Evolutionary conservation across 2,329 filamentous ascomycete species (phyloP), one percentile per base, ranked within the genome.

Genomic region (Zymoseptoria crescenta): DNA sequence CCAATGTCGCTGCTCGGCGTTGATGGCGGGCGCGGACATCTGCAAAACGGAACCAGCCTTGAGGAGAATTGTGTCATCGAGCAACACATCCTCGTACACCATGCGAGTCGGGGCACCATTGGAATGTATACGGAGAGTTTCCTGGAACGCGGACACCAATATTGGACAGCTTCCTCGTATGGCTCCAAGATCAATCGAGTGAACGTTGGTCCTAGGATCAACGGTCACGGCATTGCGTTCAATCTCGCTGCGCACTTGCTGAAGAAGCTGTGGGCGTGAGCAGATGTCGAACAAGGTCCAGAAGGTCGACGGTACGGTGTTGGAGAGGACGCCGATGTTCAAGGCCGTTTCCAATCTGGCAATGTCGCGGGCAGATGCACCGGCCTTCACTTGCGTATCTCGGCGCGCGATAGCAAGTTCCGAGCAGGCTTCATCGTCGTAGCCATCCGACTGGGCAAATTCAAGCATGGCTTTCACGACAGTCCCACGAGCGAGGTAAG

Each of bases 241-340:
- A 2, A 80, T 64, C 60, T 81, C 79, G 0, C 72, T 57, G 0
- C 77, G 72, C 3, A 80, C 64, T n/a, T 74, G 71, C 0, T 62
- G 56, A 1, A 79, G 70, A 0, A 80, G 63, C 1, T 65, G 63
- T 0, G 75, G 73, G 1, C 74, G 70, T 4, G 74, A 75, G 65
- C 72, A 78, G 7, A 81, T 64, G 48, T 79, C 73, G 60, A 71
- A 74, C 0, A 81, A 41, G 1, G 75, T 58, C 79, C 79, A 81
- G 67, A 80, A 81, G 0, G 68, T 65, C 0, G 76, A 72, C 0
- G 76, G 75, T 3, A 73, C 67, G 0, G 77, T 76, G 62, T 81
- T 81, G 49, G 72, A 70, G 1, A 77, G 66, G 21, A 76, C 54
- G 3, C 56, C 64, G 30, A 65, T 55, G 0, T 61, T 64, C 53